phyloP scores from a whole-genome alignment of 176 grass and related monocot species.

The Oryza glaberrima region DNA sequence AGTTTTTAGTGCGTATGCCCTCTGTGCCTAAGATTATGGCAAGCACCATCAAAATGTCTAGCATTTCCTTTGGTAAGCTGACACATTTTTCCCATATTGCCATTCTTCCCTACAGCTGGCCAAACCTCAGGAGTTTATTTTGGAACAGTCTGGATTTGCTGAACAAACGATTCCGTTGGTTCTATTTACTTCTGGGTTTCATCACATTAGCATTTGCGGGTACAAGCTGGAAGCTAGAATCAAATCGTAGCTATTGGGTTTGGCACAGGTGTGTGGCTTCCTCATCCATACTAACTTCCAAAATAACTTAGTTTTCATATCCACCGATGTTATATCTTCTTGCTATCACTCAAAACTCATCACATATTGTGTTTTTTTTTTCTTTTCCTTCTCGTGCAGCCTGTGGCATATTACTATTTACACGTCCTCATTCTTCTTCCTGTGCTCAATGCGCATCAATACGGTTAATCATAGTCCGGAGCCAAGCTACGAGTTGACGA shows the following conservation, averaged over 20 bases:
- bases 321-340: background rate
- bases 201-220: conserved; percentile 71
- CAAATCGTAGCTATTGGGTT: conserved; percentile 87
- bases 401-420: conserved; percentile 97
- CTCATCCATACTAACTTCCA: conserved; percentile 8
- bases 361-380: background rate
- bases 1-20: conserved; percentile 12
- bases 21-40: background rate
- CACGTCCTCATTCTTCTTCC: conserved; percentile 95
- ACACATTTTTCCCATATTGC: conserved; percentile 36
- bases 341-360: background rate
- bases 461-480: conserved; percentile 46
- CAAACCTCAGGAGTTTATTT: conserved; percentile 52
- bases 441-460: conserved; percentile 64
- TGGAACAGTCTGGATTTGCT: conserved; percentile 62
- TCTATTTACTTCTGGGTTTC: conserved; percentile 78
- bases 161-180: conserved; percentile 83
- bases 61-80: conserved; percentile 27
- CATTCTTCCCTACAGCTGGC: conserved; percentile 66
- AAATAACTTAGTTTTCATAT: background rate
- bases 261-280: conserved; percentile 82
- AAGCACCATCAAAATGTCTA: background rate
- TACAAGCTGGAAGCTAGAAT: conserved; percentile 91
- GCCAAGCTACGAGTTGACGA: conserved; percentile 65
- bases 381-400: conserved; percentile 50